Base-by-base conservation (phyloP, 169 alveolate genomes). In the Ichthyophthirius multifiliis region DNA sequence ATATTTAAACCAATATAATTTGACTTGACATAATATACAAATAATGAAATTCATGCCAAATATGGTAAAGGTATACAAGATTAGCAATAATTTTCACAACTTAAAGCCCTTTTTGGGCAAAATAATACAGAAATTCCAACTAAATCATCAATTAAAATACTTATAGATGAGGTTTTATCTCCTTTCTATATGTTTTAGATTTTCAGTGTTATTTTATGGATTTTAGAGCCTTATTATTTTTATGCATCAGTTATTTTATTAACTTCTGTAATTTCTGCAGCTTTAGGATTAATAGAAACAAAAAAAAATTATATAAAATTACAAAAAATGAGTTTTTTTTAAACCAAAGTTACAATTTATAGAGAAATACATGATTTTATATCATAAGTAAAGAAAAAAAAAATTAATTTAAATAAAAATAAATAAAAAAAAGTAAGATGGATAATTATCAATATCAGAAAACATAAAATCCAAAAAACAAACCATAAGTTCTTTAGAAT, bases 161-260 rank as follows among this genome's bases (percentile, higher is more conserved):
- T 90, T 3, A 43, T 84, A 32, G 83, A 77, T 27, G 96, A 94
- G 41, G 85, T 92, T 12, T 76, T 94, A 30, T 90, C 91, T 20
- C 97, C 97, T 3, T 95, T 95, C 71, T 95, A 93, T 81, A 63
- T 95, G 34, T 95, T 93, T 77, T 95, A 96, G 83, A 83, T 95
- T 4, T 91, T 89, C 76, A 89, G 96, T 27, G 90, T 96, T 30
- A 82, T 86, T 20, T 82, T 97, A 18, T 97, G 99, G 98, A 83
- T 85, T 67, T 65, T 80, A 32, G 97, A 95, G 75, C 93, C 88
- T 5, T 96, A 97, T 81, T 74, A 73, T 16, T 88, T 83, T 67
- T 96, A 95, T 89, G 98, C 98, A 16, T 43, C 91, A 2, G 93
- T 92, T 10, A 96, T 97, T 37, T 45, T 93, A 13, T 13, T 93